phyloP scores from a whole-genome alignment of 805 yeast genomes.

The Myxozyma monticola region DNA sequence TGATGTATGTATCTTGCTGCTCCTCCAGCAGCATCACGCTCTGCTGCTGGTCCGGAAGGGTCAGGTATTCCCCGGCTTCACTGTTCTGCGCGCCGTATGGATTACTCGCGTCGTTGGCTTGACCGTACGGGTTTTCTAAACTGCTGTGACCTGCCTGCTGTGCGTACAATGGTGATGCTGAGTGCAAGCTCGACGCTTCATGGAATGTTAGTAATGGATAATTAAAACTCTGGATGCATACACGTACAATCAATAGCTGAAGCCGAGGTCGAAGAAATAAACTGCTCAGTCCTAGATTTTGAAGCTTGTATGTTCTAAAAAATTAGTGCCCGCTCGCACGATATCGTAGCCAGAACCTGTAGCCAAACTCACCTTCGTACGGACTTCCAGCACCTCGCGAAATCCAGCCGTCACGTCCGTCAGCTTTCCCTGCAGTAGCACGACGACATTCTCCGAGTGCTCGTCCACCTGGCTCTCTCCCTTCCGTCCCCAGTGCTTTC shows the following conservation, averaged over 20 bases:
- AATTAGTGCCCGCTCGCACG: too few species aligned
- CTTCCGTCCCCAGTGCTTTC: conserved; percentile 40
- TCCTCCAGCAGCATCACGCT: conserved; percentile 80
- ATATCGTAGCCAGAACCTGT: too few species aligned
- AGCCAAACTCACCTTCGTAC: conserved; percentile 55
- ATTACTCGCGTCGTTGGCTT: conserved; percentile 21
- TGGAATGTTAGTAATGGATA: too few species aligned
- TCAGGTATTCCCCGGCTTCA: conserved; percentile 54
- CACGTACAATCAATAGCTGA: conserved; percentile 31
- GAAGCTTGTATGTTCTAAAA: conserved; percentile 68
- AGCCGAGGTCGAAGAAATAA: conserved; percentile 53
- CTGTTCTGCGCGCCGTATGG: conserved; percentile 28
- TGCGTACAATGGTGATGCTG: conserved; percentile 41
- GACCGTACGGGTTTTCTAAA: conserved; percentile 28
- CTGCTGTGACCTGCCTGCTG: conserved; percentile 14
- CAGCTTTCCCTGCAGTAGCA: conserved; percentile 81
- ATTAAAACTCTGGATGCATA: too few species aligned
- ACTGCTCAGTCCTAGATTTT: conserved; percentile 79
- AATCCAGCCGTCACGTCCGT: conserved; percentile 91
- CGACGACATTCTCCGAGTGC: conserved; percentile 84
- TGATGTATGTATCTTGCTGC: conserved; percentile 71
- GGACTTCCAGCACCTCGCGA: conserved; percentile 79
- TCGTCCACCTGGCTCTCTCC: conserved; percentile 61
- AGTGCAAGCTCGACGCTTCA: conserved; percentile 20
- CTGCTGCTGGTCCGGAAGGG: conserved; percentile 85